A percentile compares a stretch with the other conserved stretches of the same genome.
These are phyloP conservation scores for Phialocephala subalpina DNA, from an alignment of 2,329 filamentous ascomycete genomes.

Conservation along the genomic window DNA sequence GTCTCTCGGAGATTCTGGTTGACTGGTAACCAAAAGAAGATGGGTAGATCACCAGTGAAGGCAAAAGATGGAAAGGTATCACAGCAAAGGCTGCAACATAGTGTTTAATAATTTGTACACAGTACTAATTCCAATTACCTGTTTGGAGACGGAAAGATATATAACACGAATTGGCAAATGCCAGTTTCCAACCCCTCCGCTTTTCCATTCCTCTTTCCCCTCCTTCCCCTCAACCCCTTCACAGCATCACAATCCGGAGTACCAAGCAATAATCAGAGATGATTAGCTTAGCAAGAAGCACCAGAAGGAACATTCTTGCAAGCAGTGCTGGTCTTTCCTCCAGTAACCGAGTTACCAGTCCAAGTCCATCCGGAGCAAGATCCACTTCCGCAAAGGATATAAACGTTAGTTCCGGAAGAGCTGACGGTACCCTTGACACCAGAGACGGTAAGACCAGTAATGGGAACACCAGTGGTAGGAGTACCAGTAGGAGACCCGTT, in stretches of 20 bases:
- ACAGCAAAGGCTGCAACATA: too few species aligned
- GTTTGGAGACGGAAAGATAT: too few species aligned
- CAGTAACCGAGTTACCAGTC: slow-evolving; percentile 56
- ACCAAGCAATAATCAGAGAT: background rate
- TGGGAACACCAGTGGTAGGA: slow-evolving; percentile 51
- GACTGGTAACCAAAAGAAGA: too few species aligned
- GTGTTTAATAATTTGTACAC: too few species aligned
- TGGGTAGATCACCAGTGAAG: too few species aligned
- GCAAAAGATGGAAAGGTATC: background rate
- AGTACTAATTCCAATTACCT: too few species aligned
- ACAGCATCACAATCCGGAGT: background rate
- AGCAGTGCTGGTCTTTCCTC: slow-evolving; percentile 54
- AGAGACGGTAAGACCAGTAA: slow-evolving; percentile 56
- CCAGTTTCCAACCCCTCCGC: background rate
- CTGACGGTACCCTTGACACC: slow-evolving; percentile 53
- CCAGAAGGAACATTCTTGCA: slow-evolving; percentile 50
- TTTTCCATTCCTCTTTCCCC: background rate
- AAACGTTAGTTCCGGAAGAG: slow-evolving; percentile 50
- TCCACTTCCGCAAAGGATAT: slow-evolving; percentile 61
- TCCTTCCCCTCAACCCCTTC: background rate
- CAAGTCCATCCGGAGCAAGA: slow-evolving; percentile 62
- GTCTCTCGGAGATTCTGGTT: too few species aligned
- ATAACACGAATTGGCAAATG: too few species aligned
- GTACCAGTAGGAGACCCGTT: slow-evolving; percentile 25
- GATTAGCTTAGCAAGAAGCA: slow-evolving; percentile 23